phyloP scores from a whole-genome alignment of 768 basidiomycete genomes.

The Trametes villosa region DNA sequence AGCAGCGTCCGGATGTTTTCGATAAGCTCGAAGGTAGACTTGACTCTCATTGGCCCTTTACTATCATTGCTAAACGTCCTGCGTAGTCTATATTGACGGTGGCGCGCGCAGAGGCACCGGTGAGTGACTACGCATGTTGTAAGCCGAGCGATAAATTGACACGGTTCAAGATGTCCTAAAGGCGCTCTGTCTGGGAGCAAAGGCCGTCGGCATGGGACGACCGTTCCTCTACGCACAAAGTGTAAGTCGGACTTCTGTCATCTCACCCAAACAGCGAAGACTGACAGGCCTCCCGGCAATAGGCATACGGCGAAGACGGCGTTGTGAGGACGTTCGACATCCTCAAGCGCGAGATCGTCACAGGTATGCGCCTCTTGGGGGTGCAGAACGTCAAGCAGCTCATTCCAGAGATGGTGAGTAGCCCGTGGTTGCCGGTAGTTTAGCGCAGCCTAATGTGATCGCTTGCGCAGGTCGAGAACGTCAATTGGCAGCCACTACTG shows the following conservation, averaged over 20 bases:
- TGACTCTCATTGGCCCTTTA: background rate
- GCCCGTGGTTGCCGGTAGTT: background rate
- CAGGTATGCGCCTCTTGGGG: conserved; percentile 78
- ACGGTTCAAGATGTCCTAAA: conserved; percentile 72
- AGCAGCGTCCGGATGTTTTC: conserved; percentile 76
- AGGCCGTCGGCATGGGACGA: conserved; percentile 83
- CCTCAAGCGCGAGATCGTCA: conserved; percentile 75
- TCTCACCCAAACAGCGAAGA: too few relatives aligned
- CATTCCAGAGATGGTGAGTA: conserved; percentile 71
- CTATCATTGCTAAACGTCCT: background rate
- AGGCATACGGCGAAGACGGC: conserved; percentile 76
- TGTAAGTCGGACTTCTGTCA: conserved; percentile 51
- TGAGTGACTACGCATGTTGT: conserved; percentile 33
- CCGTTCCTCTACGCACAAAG: conserved; percentile 87
- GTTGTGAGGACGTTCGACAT: conserved; percentile 69
- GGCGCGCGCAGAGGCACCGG: conserved; percentile 81
- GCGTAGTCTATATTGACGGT: conserved; percentile 85
- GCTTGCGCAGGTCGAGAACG: conserved; percentile 44
- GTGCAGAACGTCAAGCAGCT: conserved; percentile 67
- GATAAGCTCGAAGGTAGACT: conserved; percentile 65
- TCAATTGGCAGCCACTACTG: conserved; percentile 62
- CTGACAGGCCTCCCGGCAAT: background rate
- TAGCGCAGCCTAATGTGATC: background rate
- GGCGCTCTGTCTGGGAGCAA: conserved; percentile 88
- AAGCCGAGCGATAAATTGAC: background rate